Evolutionary conservation across 2,329 filamentous ascomycete species (phyloP).

Genomic region (Colletotrichum caudatum): DNA sequence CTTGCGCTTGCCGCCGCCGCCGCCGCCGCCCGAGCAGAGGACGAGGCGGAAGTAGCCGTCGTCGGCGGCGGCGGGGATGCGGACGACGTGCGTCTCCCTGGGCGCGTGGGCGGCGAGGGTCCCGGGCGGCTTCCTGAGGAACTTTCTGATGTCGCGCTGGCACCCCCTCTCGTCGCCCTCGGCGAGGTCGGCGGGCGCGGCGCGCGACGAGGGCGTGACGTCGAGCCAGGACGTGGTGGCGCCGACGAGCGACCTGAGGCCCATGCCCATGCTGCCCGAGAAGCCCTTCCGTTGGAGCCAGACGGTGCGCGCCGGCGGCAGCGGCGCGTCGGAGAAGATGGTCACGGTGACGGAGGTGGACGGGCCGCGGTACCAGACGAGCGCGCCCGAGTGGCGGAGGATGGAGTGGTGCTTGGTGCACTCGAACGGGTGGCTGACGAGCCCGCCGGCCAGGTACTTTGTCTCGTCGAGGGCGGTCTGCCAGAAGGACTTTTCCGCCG

Average conservation of each 20-base stretch:
- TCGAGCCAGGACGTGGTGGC: conserved; percentile 73
- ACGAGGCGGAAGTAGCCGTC: conserved; percentile 79
- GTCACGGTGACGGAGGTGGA: conserved; percentile 73
- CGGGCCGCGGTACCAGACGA: conserved; percentile 76
- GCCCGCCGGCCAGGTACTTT: conserved; percentile 73
- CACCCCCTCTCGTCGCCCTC: conserved; percentile 72
- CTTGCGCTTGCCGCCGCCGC: conserved; percentile 58
- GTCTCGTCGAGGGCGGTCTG: conserved; percentile 68
- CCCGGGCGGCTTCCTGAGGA: conserved; percentile 67
- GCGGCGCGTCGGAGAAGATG: conserved; percentile 68
- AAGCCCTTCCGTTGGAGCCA: conserved; percentile 78
- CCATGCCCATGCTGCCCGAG: conserved; percentile 77
- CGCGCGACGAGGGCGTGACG: conserved; percentile 70
- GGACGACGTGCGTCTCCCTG: conserved; percentile 73
- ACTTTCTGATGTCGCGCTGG: conserved; percentile 75
- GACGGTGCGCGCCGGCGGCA: conserved; percentile 69
- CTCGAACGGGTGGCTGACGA: conserved; percentile 72
- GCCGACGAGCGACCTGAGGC: conserved; percentile 71
- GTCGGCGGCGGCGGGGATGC: conserved; percentile 71
- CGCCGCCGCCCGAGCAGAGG: conserved; percentile 63
- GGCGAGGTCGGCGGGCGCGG: conserved; percentile 61
- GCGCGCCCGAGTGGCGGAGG: conserved; percentile 72
- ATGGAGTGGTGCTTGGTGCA: conserved; percentile 75
- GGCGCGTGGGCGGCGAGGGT: conserved; percentile 61
- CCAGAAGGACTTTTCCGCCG: conserved; percentile 51